Evolutionary conservation across 176 grass and related monocot species (phyloP).

Genomic region (Oryza meyeriana): DNA sequence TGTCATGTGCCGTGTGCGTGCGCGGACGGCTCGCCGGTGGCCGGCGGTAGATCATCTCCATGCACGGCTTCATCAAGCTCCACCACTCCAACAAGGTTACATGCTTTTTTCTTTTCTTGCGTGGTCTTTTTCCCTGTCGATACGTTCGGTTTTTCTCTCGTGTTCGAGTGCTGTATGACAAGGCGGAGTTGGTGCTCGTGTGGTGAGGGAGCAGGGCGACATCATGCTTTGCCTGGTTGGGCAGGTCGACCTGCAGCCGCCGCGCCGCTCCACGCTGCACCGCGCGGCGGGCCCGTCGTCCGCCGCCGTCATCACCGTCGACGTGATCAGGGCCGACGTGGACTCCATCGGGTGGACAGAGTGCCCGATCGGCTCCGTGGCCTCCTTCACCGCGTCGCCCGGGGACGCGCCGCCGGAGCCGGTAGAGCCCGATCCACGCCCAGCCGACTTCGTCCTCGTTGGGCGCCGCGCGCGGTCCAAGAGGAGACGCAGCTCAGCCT

Average conservation of each 20-base stretch:
- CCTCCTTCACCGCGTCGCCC: neutral
- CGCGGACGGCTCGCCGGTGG: neutral
- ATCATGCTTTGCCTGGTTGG: constrained; percentile 42
- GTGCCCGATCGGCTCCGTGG: constrained; percentile 50
- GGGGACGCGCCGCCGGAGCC: neutral
- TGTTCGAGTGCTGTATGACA: neutral
- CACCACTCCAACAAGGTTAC: constrained; percentile 23
- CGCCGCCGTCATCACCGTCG: constrained; percentile 25
- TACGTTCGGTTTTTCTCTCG: neutral
- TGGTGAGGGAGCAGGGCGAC: constrained; percentile 5
- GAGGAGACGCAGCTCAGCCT: constrained; percentile 27
- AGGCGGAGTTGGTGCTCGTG: neutral
- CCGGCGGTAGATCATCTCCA: constrained; percentile 47
- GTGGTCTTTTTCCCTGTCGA: no score
- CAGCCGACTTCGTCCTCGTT: constrained; percentile 38
- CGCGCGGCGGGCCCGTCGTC: neutral
- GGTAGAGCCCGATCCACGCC: constrained; percentile 1
- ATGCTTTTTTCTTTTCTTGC: neutral
- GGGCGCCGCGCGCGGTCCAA: constrained; percentile 40
- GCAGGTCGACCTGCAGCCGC: constrained; percentile 49
- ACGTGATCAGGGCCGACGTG: constrained; percentile 33
- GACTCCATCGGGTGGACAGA: constrained; percentile 55
- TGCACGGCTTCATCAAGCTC: constrained; percentile 54
- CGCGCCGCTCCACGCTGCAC: constrained; percentile 45
- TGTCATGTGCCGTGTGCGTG: neutral